Base-by-base conservation (phyloP, 1,139 yeast genomes). In the Arxiozyma bovina region DNA sequence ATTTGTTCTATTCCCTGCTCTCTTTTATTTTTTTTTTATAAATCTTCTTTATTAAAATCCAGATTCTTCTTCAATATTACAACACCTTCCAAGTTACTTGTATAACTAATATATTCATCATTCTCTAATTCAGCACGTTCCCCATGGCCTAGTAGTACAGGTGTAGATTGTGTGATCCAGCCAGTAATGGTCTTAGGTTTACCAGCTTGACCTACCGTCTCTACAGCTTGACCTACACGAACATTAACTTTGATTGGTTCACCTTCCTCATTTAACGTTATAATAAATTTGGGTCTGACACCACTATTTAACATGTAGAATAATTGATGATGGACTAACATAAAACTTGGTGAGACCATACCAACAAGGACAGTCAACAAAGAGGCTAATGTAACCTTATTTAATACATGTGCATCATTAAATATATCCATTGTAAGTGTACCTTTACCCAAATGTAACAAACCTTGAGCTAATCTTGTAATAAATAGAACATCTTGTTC, bases 151-250 rank as follows among this genome's bases (percentile, higher is more conserved):
- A 94, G 77, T 63, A 94, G 77, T 25, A 93, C 99, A 0, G 99
- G 99, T 0, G 99, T 93, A 7, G 95, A 87, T 69, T 94, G 99
- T 1, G 99, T 94, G 25, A 93, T 98, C 99, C 99, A 94, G 46
- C 99, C 99, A 5, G 99, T 94, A 52, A 94, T 94, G 27, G 97
- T 91, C 76, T 93, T 93, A 46, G 99, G 99, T 65, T 89, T 89
- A 75, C 99, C 99, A 0, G 98, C 99, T 72, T 91, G 98, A 42
- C 99, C 99, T 58, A 94, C 98, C 48, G 91, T 89, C 70, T 94
- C 99, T 49, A 94, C 99, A 5, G 99, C 98, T 74, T 93, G 97
- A 61, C 99, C 99, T 44, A 94, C 98, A 68, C 99, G 82, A 9
- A 93, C 99, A 64, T 90, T 93, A 15, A 93, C 98, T 76, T 93